Conservation (phyloP, 805 yeast genomes). For the Kazachstania taianensis region DNA sequence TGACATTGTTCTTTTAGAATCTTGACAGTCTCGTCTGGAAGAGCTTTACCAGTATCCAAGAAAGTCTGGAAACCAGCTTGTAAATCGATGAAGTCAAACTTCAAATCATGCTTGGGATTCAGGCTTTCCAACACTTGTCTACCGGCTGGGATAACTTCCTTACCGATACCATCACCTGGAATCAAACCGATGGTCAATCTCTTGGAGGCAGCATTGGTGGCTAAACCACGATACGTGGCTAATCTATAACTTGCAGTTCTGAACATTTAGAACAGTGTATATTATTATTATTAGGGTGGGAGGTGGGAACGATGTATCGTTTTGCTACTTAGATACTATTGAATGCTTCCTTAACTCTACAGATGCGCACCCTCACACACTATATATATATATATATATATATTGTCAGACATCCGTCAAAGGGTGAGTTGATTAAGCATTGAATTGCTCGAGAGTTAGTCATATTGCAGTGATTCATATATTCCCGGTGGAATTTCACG, state of each 20-base stretch:
- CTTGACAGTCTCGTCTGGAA: constrained; percentile 86
- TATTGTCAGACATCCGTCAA: too few relatives aligned
- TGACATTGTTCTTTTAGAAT: constrained; percentile 73
- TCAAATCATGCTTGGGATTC: constrained; percentile 63
- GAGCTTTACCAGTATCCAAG: constrained; percentile 88
- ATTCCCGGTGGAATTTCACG: too few relatives aligned
- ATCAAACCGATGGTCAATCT: constrained; percentile 58
- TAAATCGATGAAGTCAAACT: constrained; percentile 77
- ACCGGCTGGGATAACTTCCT: constrained; percentile 97
- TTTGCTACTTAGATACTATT: too few relatives aligned
- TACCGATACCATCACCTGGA: constrained; percentile 98
- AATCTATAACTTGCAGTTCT: constrained; percentile 21
- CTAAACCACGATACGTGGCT: constrained; percentile 26
- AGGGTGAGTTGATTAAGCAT: too few relatives aligned
- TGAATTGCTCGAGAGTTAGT: too few relatives aligned
- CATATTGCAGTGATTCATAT: too few relatives aligned
- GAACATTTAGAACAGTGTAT: constrained; percentile 17
- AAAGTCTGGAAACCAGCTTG: constrained; percentile 93
- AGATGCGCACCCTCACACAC: too few relatives aligned
- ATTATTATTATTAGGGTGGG: too few relatives aligned
- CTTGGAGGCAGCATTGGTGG: constrained; percentile 33
- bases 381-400: too few relatives aligned
- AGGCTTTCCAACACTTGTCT: constrained; percentile 74
- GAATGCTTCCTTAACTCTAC: too few relatives aligned
- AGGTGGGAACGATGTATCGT: too few relatives aligned